A percentile compares a stretch with the other conserved stretches of the same genome.
phyloP scores from a whole-genome alignment of 495 filamentous ascomycete genomes.

The Pyronema domesticum region DNA sequence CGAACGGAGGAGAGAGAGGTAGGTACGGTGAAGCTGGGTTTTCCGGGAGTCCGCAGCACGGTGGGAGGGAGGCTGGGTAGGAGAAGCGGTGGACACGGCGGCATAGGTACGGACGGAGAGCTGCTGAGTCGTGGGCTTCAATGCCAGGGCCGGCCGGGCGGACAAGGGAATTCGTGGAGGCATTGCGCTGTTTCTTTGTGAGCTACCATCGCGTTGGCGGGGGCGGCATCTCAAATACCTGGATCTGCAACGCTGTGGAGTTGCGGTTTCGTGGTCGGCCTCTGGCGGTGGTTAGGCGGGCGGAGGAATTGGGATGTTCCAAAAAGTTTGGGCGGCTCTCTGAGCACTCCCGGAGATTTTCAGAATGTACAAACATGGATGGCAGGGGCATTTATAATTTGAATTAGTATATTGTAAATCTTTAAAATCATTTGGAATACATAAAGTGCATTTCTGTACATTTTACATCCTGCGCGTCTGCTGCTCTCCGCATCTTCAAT shows the following conservation, averaged over 20 bases:
- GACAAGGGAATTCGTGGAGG: constrained; percentile 12
- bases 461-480: background rate
- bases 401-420: no score
- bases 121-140: constrained; percentile 41
- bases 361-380: no score
- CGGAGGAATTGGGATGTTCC: background rate
- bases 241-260: background rate
- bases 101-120: constrained; percentile 41
- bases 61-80: constrained; percentile 73
- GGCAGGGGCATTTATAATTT: no score
- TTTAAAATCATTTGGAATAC: no score
- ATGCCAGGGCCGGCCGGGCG: background rate
- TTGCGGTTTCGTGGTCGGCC: background rate
- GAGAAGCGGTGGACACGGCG: constrained; percentile 26
- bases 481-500: background rate
- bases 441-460: background rate
- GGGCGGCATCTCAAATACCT: background rate
- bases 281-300: background rate
- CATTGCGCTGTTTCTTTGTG: constrained; percentile 7
- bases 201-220: background rate
- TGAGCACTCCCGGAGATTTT: no score
- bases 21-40: constrained; percentile 83
- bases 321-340: background rate
- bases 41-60: constrained; percentile 73
- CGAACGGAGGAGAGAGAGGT: constrained; percentile 81